phyloP scores from a whole-genome alignment of 2,329 filamentous ascomycete genomes.

The Tolypocladium paradoxum region DNA sequence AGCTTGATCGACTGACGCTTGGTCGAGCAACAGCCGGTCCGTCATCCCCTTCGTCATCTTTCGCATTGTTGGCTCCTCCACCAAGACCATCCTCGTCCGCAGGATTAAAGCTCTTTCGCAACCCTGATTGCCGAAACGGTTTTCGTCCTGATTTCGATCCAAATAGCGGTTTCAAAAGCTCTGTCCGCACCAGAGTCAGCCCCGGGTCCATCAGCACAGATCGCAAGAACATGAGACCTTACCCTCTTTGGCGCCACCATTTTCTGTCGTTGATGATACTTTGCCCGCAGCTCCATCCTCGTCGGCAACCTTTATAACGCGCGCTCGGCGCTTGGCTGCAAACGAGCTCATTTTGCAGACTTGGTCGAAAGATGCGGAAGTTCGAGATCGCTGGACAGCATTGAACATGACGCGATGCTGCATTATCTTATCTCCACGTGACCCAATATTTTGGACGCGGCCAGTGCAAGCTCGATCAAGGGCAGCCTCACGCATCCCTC shows the following conservation, averaged over 20 bases:
- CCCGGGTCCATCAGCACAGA: slow-evolving; percentile 23
- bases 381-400: neutral
- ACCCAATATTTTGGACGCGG: slow-evolving; percentile 16
- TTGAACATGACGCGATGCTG: neutral
- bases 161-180: slow-evolving; percentile 27
- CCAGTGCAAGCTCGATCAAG: too few relatives aligned
- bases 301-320: slow-evolving; percentile 63
- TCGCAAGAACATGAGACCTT: slow-evolving; percentile 17
- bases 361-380: slow-evolving; percentile 1
- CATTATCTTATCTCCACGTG: slow-evolving; percentile 41
- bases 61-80: slow-evolving; percentile 11
- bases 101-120: slow-evolving; percentile 45
- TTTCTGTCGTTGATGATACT: slow-evolving; percentile 10
- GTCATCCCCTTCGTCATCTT: slow-evolving; percentile 31
- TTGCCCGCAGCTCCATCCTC: slow-evolving; percentile 39
- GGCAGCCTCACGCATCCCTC: too few relatives aligned
- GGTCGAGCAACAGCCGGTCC: slow-evolving; percentile 40
- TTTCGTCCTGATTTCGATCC: slow-evolving; percentile 35
- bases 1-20: slow-evolving; percentile 32
- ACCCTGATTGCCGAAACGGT: slow-evolving; percentile 44
- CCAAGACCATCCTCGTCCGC: slow-evolving; percentile 23
- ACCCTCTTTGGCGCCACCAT: slow-evolving; percentile 22
- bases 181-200: slow-evolving; percentile 20
- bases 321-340: slow-evolving; percentile 54
- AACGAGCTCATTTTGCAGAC: slow-evolving; percentile 40